phyloP scores from a whole-genome alignment of 2,329 filamentous ascomycete genomes.

The Colletotrichum kahawae region DNA sequence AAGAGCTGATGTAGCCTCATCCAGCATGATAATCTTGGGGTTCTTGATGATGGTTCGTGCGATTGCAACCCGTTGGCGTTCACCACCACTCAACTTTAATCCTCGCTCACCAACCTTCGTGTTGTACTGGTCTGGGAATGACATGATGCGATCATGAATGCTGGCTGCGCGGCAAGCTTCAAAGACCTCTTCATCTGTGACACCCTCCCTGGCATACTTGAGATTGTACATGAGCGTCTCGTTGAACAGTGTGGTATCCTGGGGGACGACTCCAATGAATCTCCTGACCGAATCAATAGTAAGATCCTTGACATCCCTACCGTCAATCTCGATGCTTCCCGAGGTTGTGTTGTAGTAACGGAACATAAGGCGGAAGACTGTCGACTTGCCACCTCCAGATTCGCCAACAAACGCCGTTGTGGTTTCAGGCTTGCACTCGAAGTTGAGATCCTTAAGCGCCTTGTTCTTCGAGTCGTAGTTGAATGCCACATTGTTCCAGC shows the following conservation, averaged over 20 bases:
- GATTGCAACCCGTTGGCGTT: constrained; percentile 93
- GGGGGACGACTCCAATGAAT: constrained; percentile 94
- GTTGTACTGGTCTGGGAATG: constrained; percentile 85
- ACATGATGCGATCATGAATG: constrained; percentile 90
- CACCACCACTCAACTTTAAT: constrained; percentile 84
- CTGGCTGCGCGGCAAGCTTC: constrained; percentile 84
- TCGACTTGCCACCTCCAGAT: constrained; percentile 96
- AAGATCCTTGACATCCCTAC: constrained; percentile 80
- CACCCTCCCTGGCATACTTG: constrained; percentile 82
- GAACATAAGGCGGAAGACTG: constrained; percentile 93
- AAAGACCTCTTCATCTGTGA: constrained; percentile 81
- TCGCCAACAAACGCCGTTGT: constrained; percentile 97
- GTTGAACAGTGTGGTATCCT: constrained; percentile 95
- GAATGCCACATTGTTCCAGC: constrained; percentile 89
- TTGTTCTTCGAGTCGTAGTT: constrained; percentile 87
- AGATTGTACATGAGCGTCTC: constrained; percentile 95
- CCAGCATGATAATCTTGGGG: constrained; percentile 88
- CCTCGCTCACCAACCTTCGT: constrained; percentile 93
- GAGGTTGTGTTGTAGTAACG: constrained; percentile 89
- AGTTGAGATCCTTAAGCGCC: constrained; percentile 82
- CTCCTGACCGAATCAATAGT: constrained; percentile 92
- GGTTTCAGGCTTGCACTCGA: constrained; percentile 86
- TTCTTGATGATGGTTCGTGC: constrained; percentile 92
- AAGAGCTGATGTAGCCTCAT: constrained; percentile 90
- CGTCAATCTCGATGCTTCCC: constrained; percentile 85